Evolutionary conservation across 108 stramenopile genomes (phyloP).

Genomic region (Skeletonema grethae): DNA sequence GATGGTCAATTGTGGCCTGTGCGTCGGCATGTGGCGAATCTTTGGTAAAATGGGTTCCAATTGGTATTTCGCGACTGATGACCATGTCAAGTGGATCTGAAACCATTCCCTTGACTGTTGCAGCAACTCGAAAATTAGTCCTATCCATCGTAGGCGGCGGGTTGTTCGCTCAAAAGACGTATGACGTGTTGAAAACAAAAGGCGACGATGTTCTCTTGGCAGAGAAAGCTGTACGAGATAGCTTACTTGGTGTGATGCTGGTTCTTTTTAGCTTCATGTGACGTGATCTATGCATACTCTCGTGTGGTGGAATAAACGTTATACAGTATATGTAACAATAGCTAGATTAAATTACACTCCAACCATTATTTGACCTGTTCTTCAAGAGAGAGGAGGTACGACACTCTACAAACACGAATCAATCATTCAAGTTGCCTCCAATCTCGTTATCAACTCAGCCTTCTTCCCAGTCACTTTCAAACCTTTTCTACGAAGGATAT

Average conservation of each 20-base stretch:
- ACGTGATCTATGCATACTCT: background rate
- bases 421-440: background rate
- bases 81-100: background rate
- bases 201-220: conserved; percentile 38
- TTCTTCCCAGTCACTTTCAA: background rate
- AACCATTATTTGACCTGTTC: background rate
- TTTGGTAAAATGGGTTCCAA: conserved; percentile 5
- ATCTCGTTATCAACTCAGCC: background rate
- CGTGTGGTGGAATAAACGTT: background rate
- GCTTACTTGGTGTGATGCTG: conserved; percentile 43
- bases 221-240: conserved; percentile 31
- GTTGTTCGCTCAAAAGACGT: conserved; percentile 36
- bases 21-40: conserved; percentile 26
- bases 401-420: too few relatives aligned
- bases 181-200: conserved; percentile 28
- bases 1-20: conserved; percentile 16
- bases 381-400: background rate
- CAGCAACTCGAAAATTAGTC: conserved; percentile 23
- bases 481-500: conserved; percentile 3
- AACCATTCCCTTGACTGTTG: background rate
- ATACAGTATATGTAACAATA: background rate
- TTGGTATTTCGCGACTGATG: background rate
- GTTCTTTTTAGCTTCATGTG: conserved; percentile 51
- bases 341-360: background rate
- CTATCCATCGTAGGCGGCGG: conserved; percentile 35